Percentiles rank a stretch among this genome's conserved stretches.
These are phyloP conservation scores for Saturnispora galanensis DNA, from an alignment of 805 yeast genomes.

Conservation along the genomic window DNA sequence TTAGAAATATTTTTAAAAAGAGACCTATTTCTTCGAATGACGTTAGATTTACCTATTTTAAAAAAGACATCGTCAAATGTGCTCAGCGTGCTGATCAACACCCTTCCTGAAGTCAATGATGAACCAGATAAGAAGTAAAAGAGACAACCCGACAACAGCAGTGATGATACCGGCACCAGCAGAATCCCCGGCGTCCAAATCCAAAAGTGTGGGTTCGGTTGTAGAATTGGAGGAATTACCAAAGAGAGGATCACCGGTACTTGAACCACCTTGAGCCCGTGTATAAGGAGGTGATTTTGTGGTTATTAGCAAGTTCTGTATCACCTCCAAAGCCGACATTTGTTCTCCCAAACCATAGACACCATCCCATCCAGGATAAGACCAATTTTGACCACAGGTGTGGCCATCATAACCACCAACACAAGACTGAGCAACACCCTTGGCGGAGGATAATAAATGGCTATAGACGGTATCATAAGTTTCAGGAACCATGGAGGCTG, in stretches of 20 bases:
- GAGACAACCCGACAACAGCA: conserved; percentile 35
- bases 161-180: conserved; percentile 70
- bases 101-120: not conserved
- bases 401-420: conserved; percentile 65
- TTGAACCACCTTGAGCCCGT: conserved; percentile 21
- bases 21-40: no score
- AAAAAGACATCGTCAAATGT: not conserved
- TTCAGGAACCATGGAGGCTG: conserved; percentile 62
- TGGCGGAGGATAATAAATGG: conserved; percentile 41
- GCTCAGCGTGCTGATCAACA: not conserved
- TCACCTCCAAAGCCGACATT: conserved; percentile 60
- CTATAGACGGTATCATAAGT: conserved; percentile 30
- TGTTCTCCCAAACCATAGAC: conserved; percentile 71
- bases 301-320: conserved; percentile 38
- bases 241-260: conserved; percentile 52
- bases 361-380: conserved; percentile 49
- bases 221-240: conserved; percentile 37
- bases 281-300: conserved; percentile 46
- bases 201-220: conserved; percentile 30
- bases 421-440: conserved; percentile 63
- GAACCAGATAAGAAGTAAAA: conserved; percentile 14
- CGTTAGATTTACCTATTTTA: not conserved
- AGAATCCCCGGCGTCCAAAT: conserved; percentile 36
- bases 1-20: no score
- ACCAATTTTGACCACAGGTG: conserved; percentile 72